Evolutionary conservation across 768 basidiomycete genomes (phyloP).

Genomic region (Trametes maxima): DNA sequence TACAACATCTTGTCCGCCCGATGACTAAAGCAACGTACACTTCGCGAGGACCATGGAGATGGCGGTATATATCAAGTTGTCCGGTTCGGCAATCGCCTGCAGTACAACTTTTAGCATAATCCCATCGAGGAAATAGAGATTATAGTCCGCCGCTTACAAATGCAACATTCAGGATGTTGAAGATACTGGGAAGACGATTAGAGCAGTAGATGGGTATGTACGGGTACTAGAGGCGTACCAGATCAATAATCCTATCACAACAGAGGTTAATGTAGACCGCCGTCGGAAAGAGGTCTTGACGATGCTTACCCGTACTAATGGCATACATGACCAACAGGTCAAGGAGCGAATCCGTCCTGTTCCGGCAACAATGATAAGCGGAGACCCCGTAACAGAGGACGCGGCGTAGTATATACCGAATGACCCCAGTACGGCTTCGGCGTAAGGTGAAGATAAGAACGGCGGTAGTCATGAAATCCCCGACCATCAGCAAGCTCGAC

Average conservation of each 20-base stretch:
- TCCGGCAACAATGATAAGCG: neutral
- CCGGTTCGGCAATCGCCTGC: neutral
- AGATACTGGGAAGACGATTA: neutral
- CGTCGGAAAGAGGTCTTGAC: neutral
- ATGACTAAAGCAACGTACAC: neutral
- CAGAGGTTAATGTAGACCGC: neutral
- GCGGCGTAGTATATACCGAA: neutral
- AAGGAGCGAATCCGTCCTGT: slow-evolving; percentile 9
- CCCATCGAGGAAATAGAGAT: neutral
- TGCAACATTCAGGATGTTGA: slow-evolving; percentile 8
- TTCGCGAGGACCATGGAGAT: slow-evolving; percentile 5
- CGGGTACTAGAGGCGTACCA: neutral
- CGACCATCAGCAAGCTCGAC: slow-evolving; percentile 3
- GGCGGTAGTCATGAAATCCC: slow-evolving; percentile 2
- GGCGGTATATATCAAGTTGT: slow-evolving; percentile 12
- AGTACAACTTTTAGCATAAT: neutral
- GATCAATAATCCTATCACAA: neutral
- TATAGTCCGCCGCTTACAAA: neutral
- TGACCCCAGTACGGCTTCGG: slow-evolving; percentile 3
- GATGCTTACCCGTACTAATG: slow-evolving; percentile 4
- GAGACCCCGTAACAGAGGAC: neutral
- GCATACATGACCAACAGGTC: slow-evolving; percentile 6
- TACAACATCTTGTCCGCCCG: neutral
- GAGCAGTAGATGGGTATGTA: neutral
- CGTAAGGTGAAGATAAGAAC: slow-evolving; percentile 6